These are phyloP conservation scores for Prunus kanzakura DNA, from an alignment of 306 rosid genomes.

Conservation along the genomic window DNA sequence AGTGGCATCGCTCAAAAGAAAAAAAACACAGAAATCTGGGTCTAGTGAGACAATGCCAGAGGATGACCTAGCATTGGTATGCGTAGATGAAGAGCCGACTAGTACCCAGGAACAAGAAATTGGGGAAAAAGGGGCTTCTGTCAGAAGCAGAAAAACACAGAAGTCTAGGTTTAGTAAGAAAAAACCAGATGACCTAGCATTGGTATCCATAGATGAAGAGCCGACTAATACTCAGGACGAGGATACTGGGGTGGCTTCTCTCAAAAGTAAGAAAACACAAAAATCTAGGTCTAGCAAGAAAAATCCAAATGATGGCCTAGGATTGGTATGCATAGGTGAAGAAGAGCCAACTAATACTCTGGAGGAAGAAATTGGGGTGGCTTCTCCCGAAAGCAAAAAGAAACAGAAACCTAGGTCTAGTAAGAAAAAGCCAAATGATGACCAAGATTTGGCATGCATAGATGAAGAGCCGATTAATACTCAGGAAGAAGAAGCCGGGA, in stretches of 20 bases:
- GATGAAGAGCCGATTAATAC: slow-evolving; percentile 30
- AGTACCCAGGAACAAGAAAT: slow-evolving; percentile 14
- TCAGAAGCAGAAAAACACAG: slow-evolving; percentile 29
- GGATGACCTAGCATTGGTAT: slow-evolving; percentile 22
- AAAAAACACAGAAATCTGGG: slow-evolving; percentile 30
- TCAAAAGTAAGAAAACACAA: background rate
- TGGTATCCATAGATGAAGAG: slow-evolving; percentile 34
- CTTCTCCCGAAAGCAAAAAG: background rate
- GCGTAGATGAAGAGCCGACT: slow-evolving; percentile 29
- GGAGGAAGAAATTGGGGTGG: slow-evolving; percentile 9
- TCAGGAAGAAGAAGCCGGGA: slow-evolving; percentile 17
- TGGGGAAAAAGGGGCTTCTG: slow-evolving; percentile 13
- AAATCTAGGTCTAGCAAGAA: background rate
- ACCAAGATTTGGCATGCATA: slow-evolving; percentile 12
- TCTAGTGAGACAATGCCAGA: slow-evolving; percentile 33
- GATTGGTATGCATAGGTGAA: slow-evolving; percentile 30
- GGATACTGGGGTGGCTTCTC: slow-evolving; percentile 6
- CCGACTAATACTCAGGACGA: background rate
- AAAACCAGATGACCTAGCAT: slow-evolving; percentile 24
- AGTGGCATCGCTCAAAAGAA: slow-evolving; percentile 13
- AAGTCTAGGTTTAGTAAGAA: slow-evolving; percentile 34
- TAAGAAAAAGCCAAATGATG: background rate
- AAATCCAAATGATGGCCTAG: background rate
- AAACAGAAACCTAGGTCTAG: background rate
- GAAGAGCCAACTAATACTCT: slow-evolving; percentile 22